These are phyloP conservation scores for Suillus spraguei DNA, from an alignment of 768 basidiomycete genomes.

Conservation along the genomic window DNA sequence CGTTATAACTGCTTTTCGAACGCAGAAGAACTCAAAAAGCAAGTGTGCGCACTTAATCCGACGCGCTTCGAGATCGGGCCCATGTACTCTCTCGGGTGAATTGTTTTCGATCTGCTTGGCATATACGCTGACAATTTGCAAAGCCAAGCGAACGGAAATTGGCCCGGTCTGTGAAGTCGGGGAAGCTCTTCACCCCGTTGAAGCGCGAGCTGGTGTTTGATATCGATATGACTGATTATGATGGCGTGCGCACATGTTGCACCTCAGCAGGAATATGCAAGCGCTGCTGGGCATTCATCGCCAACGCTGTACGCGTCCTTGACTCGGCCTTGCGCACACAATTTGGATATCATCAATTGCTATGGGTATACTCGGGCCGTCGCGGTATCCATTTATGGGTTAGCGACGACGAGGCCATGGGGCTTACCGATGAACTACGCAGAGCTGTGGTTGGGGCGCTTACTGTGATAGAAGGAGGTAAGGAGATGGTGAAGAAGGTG, in stretches of 20 bases:
- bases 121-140: slow-evolving; percentile 6
- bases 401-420: slow-evolving; percentile 85
- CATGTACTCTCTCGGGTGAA: slow-evolving; percentile 85
- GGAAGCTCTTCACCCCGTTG: slow-evolving; percentile 59
- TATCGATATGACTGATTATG: slow-evolving; percentile 99
- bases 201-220: slow-evolving; percentile 96
- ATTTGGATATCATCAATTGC: slow-evolving; percentile 86
- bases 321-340: slow-evolving; percentile 80
- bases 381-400: slow-evolving; percentile 99
- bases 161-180: slow-evolving; percentile 49
- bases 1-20: slow-evolving; percentile 92
- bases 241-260: slow-evolving; percentile 93
- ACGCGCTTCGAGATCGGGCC: slow-evolving; percentile 97
- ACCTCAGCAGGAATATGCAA: slow-evolving; percentile 88
- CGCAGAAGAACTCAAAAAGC: slow-evolving; percentile 89
- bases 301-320: slow-evolving; percentile 86
- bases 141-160: slow-evolving; percentile 94
- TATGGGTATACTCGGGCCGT: slow-evolving; percentile 99
- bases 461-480: slow-evolving; percentile 80
- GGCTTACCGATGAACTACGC: slow-evolving; percentile 89
- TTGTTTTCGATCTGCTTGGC: slow-evolving; percentile 16
- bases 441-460: slow-evolving; percentile 86
- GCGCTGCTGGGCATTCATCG: slow-evolving; percentile 94
- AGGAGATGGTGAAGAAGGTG: slow-evolving; percentile 81
- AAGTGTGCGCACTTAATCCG: slow-evolving; percentile 83